Evolutionary conservation across 2,329 filamentous ascomycete species (phyloP).

Genomic region (Epichloe bromicola): DNA sequence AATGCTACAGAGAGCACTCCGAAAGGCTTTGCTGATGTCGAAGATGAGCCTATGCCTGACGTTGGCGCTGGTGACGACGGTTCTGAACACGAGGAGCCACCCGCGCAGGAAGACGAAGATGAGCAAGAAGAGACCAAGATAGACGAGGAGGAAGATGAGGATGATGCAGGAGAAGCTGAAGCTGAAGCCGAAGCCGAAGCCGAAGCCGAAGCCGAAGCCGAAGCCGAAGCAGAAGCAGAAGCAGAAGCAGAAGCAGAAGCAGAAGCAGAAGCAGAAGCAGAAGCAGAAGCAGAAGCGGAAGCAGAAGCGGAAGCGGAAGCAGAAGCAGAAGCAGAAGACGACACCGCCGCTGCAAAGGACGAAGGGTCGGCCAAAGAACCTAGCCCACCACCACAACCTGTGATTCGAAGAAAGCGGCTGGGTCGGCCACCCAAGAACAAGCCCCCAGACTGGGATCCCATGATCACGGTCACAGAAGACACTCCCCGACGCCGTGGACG

Average conservation of each 20-base stretch:
- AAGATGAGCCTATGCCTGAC: slow-evolving; percentile 27
- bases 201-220: slow-evolving; percentile 11
- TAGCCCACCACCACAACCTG: slow-evolving; percentile 43
- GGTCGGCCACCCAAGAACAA: slow-evolving; percentile 78
- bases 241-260: slow-evolving; percentile 6
- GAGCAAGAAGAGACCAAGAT: slow-evolving; percentile 27
- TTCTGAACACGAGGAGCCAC: slow-evolving; percentile 16
- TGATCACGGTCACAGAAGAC: slow-evolving; percentile 42
- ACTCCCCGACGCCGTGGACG: slow-evolving; percentile 53
- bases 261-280: slow-evolving; percentile 16
- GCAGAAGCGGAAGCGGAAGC: slow-evolving; percentile 14
- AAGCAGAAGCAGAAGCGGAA: slow-evolving; percentile 15
- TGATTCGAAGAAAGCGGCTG: slow-evolving; percentile 64
- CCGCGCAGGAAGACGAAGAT: slow-evolving; percentile 14
- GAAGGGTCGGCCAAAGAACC: slow-evolving; percentile 38
- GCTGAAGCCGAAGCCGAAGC: slow-evolving; percentile 6
- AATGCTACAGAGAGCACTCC: slow-evolving; percentile 27
- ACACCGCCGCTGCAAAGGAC: slow-evolving; percentile 15
- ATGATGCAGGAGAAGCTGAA: slow-evolving; percentile 27
- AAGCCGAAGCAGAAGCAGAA: slow-evolving; percentile 14
- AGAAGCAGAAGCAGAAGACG: slow-evolving; percentile 16
- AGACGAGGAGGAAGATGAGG: slow-evolving; percentile 26
- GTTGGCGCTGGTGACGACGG: slow-evolving; percentile 11
- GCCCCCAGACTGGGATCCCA: slow-evolving; percentile 63
- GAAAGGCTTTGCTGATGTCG: slow-evolving; percentile 26